Evolutionary conservation across 2,329 filamentous ascomycete species (phyloP), one percentile per base, ranked within the genome.

Genomic region (Colletotrichum eremochloae): DNA sequence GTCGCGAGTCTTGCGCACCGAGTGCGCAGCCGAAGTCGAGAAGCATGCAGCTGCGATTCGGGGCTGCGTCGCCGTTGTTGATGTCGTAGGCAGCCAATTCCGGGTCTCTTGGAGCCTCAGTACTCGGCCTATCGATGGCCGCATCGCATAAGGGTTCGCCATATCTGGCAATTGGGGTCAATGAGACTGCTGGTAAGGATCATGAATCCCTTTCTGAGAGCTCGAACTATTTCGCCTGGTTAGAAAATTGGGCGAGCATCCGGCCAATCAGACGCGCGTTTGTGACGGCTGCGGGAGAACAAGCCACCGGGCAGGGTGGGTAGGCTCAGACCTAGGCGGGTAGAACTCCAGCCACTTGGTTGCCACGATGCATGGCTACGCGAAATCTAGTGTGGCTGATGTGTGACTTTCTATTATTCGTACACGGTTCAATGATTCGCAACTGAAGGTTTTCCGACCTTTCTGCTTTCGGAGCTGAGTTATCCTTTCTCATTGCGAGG

Each of bases 1-100:
- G 84, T 98, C 95, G 79, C 90, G 90, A 74, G 85, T 87, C 79
- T 83, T 85, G 81, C 84, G 84, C 78, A 84, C 83, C 76, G 82
- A 85, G 76, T 83, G 85, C 74, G 81, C 84, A 74, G 82, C 82
- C 63, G 88, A 87, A 70, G 89, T 91, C 62, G 90, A 89, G 81
- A 91, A 88, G 75, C 79, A 71, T 38, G 79, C 77, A 11, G 69
- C 70, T 31, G 71, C 38, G 50, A 50, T 31, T 63, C 58, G 75
- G 64, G 70, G 72, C 36, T 46, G 53, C 24, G 63, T 20, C 36
- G 55, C 36, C 24, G 50, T 36, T 42, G 55, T 38, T 8, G 61
- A 42, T 18, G 55, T 66, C 48, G 62, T 24, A 24, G 67, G 56
- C 29, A 74, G 44, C 61, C 56, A 64, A 42, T 64, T 62, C 9